A percentile compares a stretch with the other conserved stretches of the same genome.
Conservation (phyloP, 1,284 basidiomycete genomes). For the Trichosporon faecale region DNA sequence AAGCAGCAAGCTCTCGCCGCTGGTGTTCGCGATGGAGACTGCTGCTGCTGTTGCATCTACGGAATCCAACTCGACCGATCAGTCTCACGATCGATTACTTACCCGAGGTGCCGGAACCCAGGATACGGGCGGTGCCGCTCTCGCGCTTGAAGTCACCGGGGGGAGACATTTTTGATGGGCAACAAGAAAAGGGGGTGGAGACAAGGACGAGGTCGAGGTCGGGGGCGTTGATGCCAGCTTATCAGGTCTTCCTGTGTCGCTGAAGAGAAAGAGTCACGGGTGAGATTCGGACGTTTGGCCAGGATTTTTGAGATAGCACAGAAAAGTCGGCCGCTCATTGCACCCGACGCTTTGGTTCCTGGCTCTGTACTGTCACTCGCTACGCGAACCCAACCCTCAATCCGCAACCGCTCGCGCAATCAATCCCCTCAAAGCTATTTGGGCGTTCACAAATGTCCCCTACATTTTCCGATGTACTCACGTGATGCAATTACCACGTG, state of each 20-base stretch:
- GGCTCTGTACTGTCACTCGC: constrained; percentile 1
- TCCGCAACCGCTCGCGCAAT: neutral
- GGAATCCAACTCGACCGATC: neutral
- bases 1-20: neutral
- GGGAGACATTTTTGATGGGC: constrained; percentile 41
- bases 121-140: constrained; percentile 82
- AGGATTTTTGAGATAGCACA: neutral
- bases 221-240: constrained; percentile 1
- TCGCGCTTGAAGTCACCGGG: constrained; percentile 57
- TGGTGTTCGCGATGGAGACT: neutral
- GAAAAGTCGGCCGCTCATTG: constrained; percentile 4
- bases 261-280: constrained; percentile 5
- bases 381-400: neutral
- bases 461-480: constrained; percentile 5
- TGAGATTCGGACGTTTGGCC: neutral
- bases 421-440: neutral
- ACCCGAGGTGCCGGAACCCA: constrained; percentile 92
- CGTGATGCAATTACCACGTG: neutral
- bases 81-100: constrained; percentile 31
- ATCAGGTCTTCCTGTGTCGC: constrained; percentile 4
- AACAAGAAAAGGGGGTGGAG: neutral
- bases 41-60: neutral
- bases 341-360: constrained; percentile 5
- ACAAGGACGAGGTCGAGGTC: neutral
- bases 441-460: neutral